These are phyloP conservation scores for Asterophora parasitica DNA, from an alignment of 768 basidiomycete genomes.

Conservation along the genomic window DNA sequence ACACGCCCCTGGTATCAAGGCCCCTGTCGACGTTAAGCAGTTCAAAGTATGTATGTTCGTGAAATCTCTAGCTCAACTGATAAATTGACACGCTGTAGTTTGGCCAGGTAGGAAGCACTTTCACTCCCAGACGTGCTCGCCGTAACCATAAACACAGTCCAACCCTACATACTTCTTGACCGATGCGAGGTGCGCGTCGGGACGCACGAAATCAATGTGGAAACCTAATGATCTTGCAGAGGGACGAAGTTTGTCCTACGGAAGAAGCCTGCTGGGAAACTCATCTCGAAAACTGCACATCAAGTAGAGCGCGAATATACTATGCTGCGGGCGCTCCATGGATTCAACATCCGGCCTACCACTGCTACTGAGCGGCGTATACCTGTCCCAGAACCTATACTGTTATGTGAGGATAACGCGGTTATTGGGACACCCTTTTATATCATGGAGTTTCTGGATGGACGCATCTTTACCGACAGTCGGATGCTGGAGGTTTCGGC, in stretches of 20 bases:
- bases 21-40: constrained; percentile 80
- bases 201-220: not conserved
- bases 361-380: constrained; percentile 51
- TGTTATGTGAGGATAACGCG: constrained; percentile 71
- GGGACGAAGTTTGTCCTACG: constrained; percentile 75
- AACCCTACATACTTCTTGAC: constrained; percentile 96
- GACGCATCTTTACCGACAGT: constrained; percentile 88
- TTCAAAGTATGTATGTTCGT: constrained; percentile 88
- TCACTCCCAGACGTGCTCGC: not conserved
- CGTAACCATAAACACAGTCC: constrained; percentile 44
- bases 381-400: constrained; percentile 82
- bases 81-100: constrained; percentile 43
- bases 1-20: constrained; percentile 48
- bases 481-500: constrained; percentile 66
- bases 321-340: constrained; percentile 72
- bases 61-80: not conserved
- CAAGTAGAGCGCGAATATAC: constrained; percentile 92
- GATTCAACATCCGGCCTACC: constrained; percentile 56
- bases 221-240: constrained; percentile 24
- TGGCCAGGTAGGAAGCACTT: constrained; percentile 62
- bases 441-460: constrained; percentile 93
- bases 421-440: constrained; percentile 92
- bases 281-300: constrained; percentile 89
- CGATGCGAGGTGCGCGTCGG: constrained; percentile 54
- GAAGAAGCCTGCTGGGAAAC: constrained; percentile 85